These are phyloP conservation scores for Fusarium stilboides DNA, from an alignment of 2,329 filamentous ascomycete species.

Conservation along the genomic window DNA sequence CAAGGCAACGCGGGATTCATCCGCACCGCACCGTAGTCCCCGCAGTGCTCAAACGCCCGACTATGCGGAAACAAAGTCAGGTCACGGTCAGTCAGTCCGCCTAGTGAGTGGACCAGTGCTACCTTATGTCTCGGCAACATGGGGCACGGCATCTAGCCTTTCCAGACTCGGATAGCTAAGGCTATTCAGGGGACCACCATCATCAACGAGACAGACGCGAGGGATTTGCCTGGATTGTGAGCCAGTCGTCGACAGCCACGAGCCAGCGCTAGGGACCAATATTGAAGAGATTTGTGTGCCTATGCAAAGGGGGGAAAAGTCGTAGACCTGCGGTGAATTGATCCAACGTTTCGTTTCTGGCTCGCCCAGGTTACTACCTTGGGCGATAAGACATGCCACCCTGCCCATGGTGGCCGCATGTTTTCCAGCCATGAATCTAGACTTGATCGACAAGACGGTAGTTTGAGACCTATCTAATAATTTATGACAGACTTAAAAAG, in stretches of 20 bases:
- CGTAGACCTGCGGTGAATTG: slow-evolving; percentile 16
- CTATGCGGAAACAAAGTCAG: slow-evolving; percentile 31
- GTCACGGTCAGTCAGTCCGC: slow-evolving; percentile 12
- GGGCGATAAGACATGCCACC: slow-evolving; percentile 3
- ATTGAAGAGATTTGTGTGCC: slow-evolving; percentile 17
- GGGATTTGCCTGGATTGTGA: not conserved
- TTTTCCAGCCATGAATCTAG: slow-evolving; percentile 13
- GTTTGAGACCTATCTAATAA: not conserved
- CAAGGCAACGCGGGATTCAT: slow-evolving; percentile 15
- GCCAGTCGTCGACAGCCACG: slow-evolving; percentile 14
- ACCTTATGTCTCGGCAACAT: slow-evolving; percentile 30
- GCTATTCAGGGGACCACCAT: slow-evolving; percentile 6
- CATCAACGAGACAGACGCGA: slow-evolving; percentile 9
- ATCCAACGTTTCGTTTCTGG: slow-evolving; percentile 16
- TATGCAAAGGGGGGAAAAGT: slow-evolving; percentile 11
- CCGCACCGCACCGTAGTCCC: slow-evolving; percentile 18
- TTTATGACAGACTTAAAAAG: not conserved
- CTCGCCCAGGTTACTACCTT: slow-evolving; percentile 27
- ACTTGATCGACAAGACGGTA: not conserved
- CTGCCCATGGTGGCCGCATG: not conserved
- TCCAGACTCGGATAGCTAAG: slow-evolving; percentile 7
- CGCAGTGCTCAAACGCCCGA: slow-evolving; percentile 33
- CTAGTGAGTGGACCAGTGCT: slow-evolving; percentile 28
- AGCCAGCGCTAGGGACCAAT: slow-evolving; percentile 5
- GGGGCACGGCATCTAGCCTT: slow-evolving; percentile 9